Base-by-base conservation (phyloP, 2,329 filamentous ascomycete species). In the Diaporthe citri region DNA sequence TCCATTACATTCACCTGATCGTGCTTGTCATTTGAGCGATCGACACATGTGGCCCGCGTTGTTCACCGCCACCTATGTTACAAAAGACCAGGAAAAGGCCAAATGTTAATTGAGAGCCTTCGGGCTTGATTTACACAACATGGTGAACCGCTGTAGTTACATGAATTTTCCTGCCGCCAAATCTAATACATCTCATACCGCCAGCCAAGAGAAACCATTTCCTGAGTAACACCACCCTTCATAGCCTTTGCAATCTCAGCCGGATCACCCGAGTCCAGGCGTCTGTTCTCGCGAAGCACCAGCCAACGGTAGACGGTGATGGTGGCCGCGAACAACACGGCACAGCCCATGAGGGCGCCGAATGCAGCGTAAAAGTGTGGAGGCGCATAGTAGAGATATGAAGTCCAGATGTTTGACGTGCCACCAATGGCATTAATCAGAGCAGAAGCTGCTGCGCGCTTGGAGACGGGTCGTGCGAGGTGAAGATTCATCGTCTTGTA, bases 401-500 rank as follows among this genome's bases (percentile, higher is more conserved):
- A 81, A 20, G 81, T 80, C 80, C 81, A 83, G 56, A 84, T 82
- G 75, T 83, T 83, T 12, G 81, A 80, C 0, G 79, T 80, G 41
- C 81, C 81, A 22, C 82, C 82, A 39, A 84, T 81, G n/a, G 80
- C 72, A 77, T 86, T 86, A 67, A 86, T 82, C 25, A 86, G 73
- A 6, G 85, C 85, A 3, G 81, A 82, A 4, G 83, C 85, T 1
- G 83, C 85, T 0, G 85, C 85, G 15, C 85, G 83, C 77, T 87
- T 87, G 0, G 85, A 80, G 12, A 83, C 77, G 0, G 85, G 85
- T 2, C 85, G 82, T 12, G 85, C 83, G 8, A 87, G 80, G 59
- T 85, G 83, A 20, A 85, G 77, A 70, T 85, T 85, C 72, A 85
- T 83, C 0, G 83, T 86, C 77, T 86, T 86, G 80, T 82, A 85